A percentile compares a stretch with the other conserved stretches of the same genome.
phyloP scores from a whole-genome alignment of 2,329 filamentous ascomycete genomes.

The Nothophoma quercina region DNA sequence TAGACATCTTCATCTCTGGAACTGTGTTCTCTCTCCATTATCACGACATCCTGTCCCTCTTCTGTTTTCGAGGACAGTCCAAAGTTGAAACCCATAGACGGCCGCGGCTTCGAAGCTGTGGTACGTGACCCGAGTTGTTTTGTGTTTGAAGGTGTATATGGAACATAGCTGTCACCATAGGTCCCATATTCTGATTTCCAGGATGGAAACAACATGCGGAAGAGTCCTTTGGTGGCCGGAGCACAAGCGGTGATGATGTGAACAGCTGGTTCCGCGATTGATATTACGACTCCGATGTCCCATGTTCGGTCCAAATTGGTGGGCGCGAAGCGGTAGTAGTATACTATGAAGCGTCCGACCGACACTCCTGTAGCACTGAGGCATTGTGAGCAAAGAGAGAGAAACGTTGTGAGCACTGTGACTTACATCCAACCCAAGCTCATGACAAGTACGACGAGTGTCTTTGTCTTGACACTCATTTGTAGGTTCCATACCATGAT shows the following conservation, averaged over 20 bases:
- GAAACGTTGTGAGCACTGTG: not conserved
- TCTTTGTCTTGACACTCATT: constrained; percentile 50
- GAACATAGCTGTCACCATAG: constrained; percentile 22
- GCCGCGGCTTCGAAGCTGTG: constrained; percentile 5
- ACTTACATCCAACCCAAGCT: constrained; percentile 47
- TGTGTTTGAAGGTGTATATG: constrained; percentile 8
- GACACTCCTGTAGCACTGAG: constrained; percentile 43
- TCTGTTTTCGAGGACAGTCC: constrained; percentile 16
- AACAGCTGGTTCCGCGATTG: constrained; percentile 50
- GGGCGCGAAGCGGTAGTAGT: constrained; percentile 49
- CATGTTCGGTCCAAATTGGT: constrained; percentile 43
- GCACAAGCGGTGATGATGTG: constrained; percentile 64
- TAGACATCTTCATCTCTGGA: constrained; percentile 20
- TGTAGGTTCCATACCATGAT: constrained; percentile 55
- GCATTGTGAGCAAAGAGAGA: not conserved
- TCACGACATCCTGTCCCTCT: constrained; percentile 16
- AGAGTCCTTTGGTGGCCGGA: constrained; percentile 59
- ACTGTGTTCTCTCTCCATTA: constrained; percentile 12
- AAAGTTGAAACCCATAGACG: constrained; percentile 21
- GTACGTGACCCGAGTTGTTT: constrained; percentile 19
- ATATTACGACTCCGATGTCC: constrained; percentile 49
- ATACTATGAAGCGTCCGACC: constrained; percentile 50
- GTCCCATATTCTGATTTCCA: constrained; percentile 32
- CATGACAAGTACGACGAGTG: constrained; percentile 43
- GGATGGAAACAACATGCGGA: constrained; percentile 47